Conservation (phyloP, 495 filamentous ascomycete species). For the Podospora pseudopauciseta region DNA sequence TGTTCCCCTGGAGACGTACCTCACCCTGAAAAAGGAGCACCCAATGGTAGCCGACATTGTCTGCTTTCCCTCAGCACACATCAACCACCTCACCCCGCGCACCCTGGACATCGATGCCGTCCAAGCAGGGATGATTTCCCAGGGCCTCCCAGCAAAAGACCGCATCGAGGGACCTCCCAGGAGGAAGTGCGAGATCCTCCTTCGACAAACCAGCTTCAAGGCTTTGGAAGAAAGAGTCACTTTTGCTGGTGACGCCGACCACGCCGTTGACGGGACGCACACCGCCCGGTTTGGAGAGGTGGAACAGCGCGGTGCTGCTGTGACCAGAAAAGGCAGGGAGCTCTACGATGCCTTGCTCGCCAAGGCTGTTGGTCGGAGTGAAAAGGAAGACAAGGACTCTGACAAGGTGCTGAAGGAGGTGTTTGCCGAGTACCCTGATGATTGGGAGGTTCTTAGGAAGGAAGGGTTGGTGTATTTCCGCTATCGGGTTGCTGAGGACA, state of each 20-base stretch:
- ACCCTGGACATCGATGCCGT: constrained; percentile 44
- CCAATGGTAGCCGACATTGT: constrained; percentile 44
- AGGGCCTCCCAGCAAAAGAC: constrained; percentile 39
- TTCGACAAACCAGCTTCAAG: constrained; percentile 46
- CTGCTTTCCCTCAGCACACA: constrained; percentile 41
- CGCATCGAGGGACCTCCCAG: constrained; percentile 42
- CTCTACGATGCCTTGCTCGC: constrained; percentile 39
- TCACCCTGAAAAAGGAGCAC: constrained; percentile 36
- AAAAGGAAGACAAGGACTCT: constrained; percentile 28
- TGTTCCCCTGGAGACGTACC: constrained; percentile 38
- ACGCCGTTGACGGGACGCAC: constrained; percentile 34
- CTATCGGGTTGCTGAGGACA: constrained; percentile 20
- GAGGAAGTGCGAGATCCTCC: constrained; percentile 35
- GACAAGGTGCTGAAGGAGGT: constrained; percentile 17
- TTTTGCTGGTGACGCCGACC: constrained; percentile 19
- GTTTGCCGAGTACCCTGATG: constrained; percentile 37
- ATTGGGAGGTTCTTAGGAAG: constrained; percentile 24
- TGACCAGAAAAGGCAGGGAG: constrained; percentile 38
- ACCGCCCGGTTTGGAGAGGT: constrained; percentile 46
- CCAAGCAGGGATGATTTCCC: constrained; percentile 33
- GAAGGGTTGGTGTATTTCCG: constrained; percentile 35
- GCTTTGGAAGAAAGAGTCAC: constrained; percentile 40
- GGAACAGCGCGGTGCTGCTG: constrained; percentile 42
- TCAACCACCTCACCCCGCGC: constrained; percentile 47
- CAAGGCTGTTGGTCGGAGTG: constrained; percentile 10